Base-by-base conservation (phyloP, 495 filamentous ascomycete genomes). In the Apodospora peruviana region DNA sequence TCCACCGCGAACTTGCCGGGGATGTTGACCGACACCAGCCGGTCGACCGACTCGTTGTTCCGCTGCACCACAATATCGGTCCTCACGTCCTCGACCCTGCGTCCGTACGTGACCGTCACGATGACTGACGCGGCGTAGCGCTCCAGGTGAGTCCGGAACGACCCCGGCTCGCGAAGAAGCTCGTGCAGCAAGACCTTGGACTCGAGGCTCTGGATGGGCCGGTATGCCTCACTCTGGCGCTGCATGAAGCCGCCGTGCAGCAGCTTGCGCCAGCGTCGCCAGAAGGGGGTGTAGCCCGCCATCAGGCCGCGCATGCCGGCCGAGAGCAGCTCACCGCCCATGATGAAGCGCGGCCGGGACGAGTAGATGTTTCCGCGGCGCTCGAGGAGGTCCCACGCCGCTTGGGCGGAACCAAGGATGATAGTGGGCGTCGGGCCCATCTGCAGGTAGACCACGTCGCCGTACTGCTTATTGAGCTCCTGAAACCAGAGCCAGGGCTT, bases 401-500 rank as follows among this genome's bases (percentile, higher is more conserved):
- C 72, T 12, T 80, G 70, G 0, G 81, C 79, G 19, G 84, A 82
- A 2, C 77, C 81, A 24, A 86, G 70, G 40, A 85, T 70, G 44
- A 86, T 75, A 22, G 82, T 85, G 2, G 81, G 79, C 17, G 73
- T 71, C 4, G 80, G 72, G 0, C 83, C 83, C 44, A 82, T 71
- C 73, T 81, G 82, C 8, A 86, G 68, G 4, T 81, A 84, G 50
- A 81, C 78, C 3, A 83, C 79, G 23, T 77, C 76, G 19, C 79
- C 79, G 52, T 80, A 78, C 37, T 59, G 56, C 43, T 74, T 62
- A 29, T 72, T 70, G 61, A 78, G 76, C 53, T 79, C 62, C 48
- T 75, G 60, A 61, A 85, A 83, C 58, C 78, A 75, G 16, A 78
- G 58, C 83, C 83, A 87, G 18, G 77, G 77, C 43, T 78, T 73